Evolutionary conservation across 805 yeast genomes (phyloP), one percentile per base, ranked within the genome.

Genomic region (Zygosaccharomyces gambellarensis): DNA sequence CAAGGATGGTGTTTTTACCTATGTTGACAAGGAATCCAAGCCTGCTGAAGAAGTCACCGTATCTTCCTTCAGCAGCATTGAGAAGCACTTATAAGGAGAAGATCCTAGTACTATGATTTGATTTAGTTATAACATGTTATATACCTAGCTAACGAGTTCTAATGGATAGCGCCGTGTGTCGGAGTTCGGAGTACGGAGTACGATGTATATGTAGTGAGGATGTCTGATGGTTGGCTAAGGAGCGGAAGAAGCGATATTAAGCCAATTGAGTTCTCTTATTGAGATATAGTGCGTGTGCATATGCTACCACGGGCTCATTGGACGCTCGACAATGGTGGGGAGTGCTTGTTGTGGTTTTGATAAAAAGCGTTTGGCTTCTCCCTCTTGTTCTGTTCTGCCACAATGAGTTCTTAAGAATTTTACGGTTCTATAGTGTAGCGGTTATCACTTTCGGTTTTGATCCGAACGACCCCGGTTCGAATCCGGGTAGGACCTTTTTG

Each of bases 401-500:
- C 2, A 17, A 17, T 1, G 17, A 17, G 17, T 17, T 1, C 17
- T 17, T 17, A 17, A 17, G 17, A 17, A 2, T 25, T 8, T 1
- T 32, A 34, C 14, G 79, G 78, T 75, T 74, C 74, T 73, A 75
- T 75, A 75, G 79, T 75, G 80, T 75, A 75, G 79, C 74, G 80
- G 80, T 75, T 73, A 75, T 75, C 80, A 75, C 80, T 66, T 71
- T 75, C 78, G 80, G 80, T 75, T 75, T 74, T 75, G 80, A 75
- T 75, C 79, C 79, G 78, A 68, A 68, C 78, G 79, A 82, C 87
- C 85, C 85, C 85, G 79, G 87, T 82, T 82, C 87, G 87, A 82
- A 80, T 80, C 87, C 86, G 86, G 86, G 87, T 79, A 78, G 81
- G 87, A 81, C 85, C 86, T 81, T 32, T 47, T 58, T 65, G 17